Conservation (phyloP, 2,329 filamentous ascomycete species). For the Sporothrix variecibatus region DNA sequence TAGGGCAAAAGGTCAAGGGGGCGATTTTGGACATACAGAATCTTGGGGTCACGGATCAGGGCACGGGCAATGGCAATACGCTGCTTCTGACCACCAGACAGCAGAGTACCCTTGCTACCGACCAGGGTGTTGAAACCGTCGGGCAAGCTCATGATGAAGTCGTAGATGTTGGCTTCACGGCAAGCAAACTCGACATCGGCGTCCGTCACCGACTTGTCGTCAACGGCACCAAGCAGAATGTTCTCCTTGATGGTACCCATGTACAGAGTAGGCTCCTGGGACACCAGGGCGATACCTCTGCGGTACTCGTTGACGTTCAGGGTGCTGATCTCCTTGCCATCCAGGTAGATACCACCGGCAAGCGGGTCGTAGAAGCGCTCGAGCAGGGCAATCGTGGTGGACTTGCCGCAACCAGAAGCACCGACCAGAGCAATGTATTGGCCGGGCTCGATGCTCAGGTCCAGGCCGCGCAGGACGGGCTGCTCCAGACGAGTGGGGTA, state of each 20-base stretch:
- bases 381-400: conserved; percentile 85
- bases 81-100: conserved; percentile 93
- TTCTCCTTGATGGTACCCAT: conserved; percentile 91
- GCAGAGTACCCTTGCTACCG: conserved; percentile 80
- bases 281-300: conserved; percentile 80
- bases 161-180: conserved; percentile 88
- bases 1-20: neutral
- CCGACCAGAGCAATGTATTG: conserved; percentile 90
- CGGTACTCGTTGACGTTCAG: conserved; percentile 88
- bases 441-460: conserved; percentile 71
- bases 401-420: conserved; percentile 93
- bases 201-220: conserved; percentile 65
- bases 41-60: conserved; percentile 84
- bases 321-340: conserved; percentile 76
- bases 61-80: conserved; percentile 91
- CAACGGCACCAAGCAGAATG: conserved; percentile 74
- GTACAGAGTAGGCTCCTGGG: conserved; percentile 92
- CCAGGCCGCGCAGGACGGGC: conserved; percentile 84
- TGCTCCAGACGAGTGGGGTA: conserved; percentile 91
- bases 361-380: conserved; percentile 95
- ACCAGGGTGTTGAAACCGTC: conserved; percentile 85
- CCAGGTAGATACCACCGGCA: conserved; percentile 75
- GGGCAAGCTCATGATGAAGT: conserved; percentile 80
- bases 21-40: conserved; percentile 51
- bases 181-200: conserved; percentile 75